Percentiles rank a stretch among this genome's conserved stretches.
Conservation (phyloP, 257 asterid genomes). For the Mentha longifolia region DNA sequence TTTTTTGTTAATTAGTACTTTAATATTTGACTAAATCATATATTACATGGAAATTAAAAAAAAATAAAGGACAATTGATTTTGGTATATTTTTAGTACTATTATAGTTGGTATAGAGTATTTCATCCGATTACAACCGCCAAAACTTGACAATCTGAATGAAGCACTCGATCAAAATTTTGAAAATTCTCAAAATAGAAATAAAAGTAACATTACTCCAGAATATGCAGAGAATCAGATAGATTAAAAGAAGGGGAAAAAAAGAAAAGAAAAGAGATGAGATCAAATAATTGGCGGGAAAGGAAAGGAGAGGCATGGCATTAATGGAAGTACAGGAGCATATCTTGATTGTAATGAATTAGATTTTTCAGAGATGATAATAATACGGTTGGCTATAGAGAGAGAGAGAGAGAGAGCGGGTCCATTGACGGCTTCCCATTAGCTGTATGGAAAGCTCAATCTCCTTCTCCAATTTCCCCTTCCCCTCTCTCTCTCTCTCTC, state of each 20-base stretch:
- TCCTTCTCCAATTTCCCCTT: conserved; percentile 27
- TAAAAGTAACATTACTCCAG: not conserved
- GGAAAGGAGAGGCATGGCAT: conserved; percentile 16
- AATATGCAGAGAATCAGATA: not conserved
- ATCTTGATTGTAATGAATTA: conserved; percentile 8
- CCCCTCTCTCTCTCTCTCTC: conserved; percentile 17
- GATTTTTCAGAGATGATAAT: conserved; percentile 11
- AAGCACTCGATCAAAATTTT: no score
- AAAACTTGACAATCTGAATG: no score
- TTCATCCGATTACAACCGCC: no score
- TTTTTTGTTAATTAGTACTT: no score
- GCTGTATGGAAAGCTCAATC: conserved; percentile 58
- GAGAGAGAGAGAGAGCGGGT: conserved; percentile 40
- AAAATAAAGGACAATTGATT: no score
- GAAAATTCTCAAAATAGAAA: no score
- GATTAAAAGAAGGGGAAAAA: not conserved
- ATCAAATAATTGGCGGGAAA: conserved; percentile 36
- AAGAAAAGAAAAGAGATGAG: not conserved
- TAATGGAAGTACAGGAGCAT: conserved; percentile 26
- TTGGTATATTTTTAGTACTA: no score
- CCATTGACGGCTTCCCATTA: conserved; percentile 65
- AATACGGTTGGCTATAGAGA: conserved; percentile 35
- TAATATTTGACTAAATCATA: no score
- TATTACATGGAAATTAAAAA: no score
- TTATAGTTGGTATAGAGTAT: no score